A percentile compares a stretch with the other conserved stretches of the same genome.
Conservation (phyloP, 2,329 filamentous ascomycete species). For the Xylariales sp. region DNA sequence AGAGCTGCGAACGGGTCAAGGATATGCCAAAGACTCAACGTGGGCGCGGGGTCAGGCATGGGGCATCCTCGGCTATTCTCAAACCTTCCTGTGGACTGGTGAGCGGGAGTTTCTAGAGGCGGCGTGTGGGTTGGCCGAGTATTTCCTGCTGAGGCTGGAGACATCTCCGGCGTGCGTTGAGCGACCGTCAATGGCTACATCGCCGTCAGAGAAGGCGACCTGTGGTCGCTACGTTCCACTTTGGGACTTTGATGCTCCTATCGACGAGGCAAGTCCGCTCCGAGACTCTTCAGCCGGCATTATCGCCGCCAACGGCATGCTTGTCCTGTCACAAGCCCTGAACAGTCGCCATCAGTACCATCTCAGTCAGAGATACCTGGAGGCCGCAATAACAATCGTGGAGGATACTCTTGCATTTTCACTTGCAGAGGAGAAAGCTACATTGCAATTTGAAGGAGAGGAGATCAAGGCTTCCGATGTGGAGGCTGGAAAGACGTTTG, state of each 20-base stretch:
- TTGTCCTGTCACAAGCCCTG: constrained; percentile 17
- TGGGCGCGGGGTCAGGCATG: constrained; percentile 47
- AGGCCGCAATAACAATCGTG: constrained; percentile 11
- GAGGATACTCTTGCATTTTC: constrained; percentile 14
- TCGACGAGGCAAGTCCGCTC: constrained; percentile 22
- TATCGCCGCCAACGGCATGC: constrained; percentile 23
- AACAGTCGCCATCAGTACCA: constrained; percentile 4
- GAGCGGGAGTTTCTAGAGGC: constrained; percentile 34
- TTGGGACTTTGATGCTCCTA: constrained; percentile 46
- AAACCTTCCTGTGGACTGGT: constrained; percentile 44
- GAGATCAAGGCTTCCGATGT: constrained; percentile 8
- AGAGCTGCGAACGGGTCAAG: constrained; percentile 40
- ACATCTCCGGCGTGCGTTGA: constrained; percentile 22
- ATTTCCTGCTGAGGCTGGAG: constrained; percentile 38
- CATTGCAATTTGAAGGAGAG: background rate
- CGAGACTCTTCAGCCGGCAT: constrained; percentile 27
- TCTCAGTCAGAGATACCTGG: constrained; percentile 6
- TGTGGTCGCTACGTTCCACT: constrained; percentile 23
- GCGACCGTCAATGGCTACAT: constrained; percentile 15
- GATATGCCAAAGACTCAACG: constrained; percentile 37
- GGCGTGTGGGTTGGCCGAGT: constrained; percentile 38
- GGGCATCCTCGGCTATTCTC: constrained; percentile 43
- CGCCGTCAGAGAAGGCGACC: background rate
- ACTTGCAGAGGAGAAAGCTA: constrained; percentile 19
- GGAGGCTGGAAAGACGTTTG: constrained; percentile 14